Evolutionary conservation across 495 filamentous ascomycete species (phyloP).

Genomic region (Elasticomyces elasticus): DNA sequence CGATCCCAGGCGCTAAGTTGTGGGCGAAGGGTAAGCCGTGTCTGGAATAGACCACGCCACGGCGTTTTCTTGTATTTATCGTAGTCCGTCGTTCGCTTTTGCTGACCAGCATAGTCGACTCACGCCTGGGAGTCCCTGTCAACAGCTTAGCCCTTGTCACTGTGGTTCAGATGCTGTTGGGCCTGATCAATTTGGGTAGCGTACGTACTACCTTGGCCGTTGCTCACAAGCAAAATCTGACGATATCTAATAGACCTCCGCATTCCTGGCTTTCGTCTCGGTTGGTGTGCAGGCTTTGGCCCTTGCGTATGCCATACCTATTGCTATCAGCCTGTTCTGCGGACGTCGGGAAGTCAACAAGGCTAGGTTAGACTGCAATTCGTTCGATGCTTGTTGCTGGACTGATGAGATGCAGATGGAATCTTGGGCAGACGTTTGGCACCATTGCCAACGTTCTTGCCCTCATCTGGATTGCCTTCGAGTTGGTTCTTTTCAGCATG

Average conservation of each 20-base stretch:
- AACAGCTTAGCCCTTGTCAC: conserved; percentile 3
- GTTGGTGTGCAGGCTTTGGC: conserved; percentile 14
- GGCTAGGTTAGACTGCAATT: neutral
- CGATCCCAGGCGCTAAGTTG: conserved; percentile 13
- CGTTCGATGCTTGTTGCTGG: neutral
- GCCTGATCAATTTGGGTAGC: conserved; percentile 11
- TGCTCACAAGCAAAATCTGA: too few relatives aligned
- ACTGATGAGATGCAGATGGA: conserved; percentile 1
- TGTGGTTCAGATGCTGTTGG: conserved; percentile 7
- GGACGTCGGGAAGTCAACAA: conserved; percentile 4
- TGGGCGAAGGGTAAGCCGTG: conserved; percentile 5
- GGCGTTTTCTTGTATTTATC: too few relatives aligned
- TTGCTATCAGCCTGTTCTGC: conserved; percentile 13
- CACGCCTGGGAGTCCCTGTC: conserved; percentile 5
- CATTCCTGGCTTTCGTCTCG: conserved; percentile 9
- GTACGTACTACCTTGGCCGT: too few relatives aligned
- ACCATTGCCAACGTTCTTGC: conserved; percentile 9
- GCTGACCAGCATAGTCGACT: neutral
- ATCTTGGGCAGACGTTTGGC: conserved; percentile 3
- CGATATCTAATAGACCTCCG: too few relatives aligned
- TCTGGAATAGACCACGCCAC: too few relatives aligned
- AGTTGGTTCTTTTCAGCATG: conserved; percentile 16
- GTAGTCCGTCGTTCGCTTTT: neutral
- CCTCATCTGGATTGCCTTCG: conserved; percentile 9
- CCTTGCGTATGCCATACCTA: conserved; percentile 10